Evolutionary conservation across 495 filamentous ascomycete species (phyloP).

Genomic region (Talaromyces stipitatus): DNA sequence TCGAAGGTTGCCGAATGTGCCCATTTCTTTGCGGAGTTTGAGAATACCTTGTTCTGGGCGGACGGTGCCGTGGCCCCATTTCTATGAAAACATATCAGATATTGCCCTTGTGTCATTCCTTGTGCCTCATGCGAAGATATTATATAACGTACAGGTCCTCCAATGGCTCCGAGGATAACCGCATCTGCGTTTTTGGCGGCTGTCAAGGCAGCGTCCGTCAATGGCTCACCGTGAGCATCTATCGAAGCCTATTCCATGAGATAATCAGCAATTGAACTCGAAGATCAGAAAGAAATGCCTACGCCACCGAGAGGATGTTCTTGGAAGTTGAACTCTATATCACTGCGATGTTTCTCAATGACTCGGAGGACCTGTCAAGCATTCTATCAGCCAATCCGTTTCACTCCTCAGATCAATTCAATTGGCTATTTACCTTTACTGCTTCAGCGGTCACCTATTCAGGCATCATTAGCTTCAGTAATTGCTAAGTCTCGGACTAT

Average conservation of each 20-base stretch:
- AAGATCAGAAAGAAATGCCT: conserved; percentile 31
- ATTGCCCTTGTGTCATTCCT: too few relatives aligned
- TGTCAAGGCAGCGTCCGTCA: conserved; percentile 76
- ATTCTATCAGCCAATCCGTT: background rate
- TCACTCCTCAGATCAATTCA: background rate
- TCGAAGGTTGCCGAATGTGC: conserved; percentile 92
- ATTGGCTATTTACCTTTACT: conserved; percentile 56
- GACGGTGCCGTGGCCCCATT: conserved; percentile 90
- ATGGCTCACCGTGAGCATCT: conserved; percentile 65
- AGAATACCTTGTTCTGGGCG: conserved; percentile 95
- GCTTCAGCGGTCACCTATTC: conserved; percentile 59
- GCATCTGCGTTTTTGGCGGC: conserved; percentile 90
- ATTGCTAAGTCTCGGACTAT: background rate
- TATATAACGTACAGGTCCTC: conserved; percentile 75
- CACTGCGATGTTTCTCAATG: conserved; percentile 59
- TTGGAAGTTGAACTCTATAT: conserved; percentile 79
- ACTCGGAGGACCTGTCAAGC: conserved; percentile 53
- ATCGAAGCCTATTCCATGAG: conserved; percentile 59
- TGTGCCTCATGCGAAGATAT: too few relatives aligned
- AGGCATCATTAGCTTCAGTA: background rate
- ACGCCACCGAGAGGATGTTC: conserved; percentile 91
- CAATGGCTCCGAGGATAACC: conserved; percentile 89
- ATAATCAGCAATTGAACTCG: background rate
- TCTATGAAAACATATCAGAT: conserved; percentile 30
- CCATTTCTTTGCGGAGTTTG: conserved; percentile 85